Conservation (phyloP, 169 alveolate genomes). For the Eimeria necatrix region DNA sequence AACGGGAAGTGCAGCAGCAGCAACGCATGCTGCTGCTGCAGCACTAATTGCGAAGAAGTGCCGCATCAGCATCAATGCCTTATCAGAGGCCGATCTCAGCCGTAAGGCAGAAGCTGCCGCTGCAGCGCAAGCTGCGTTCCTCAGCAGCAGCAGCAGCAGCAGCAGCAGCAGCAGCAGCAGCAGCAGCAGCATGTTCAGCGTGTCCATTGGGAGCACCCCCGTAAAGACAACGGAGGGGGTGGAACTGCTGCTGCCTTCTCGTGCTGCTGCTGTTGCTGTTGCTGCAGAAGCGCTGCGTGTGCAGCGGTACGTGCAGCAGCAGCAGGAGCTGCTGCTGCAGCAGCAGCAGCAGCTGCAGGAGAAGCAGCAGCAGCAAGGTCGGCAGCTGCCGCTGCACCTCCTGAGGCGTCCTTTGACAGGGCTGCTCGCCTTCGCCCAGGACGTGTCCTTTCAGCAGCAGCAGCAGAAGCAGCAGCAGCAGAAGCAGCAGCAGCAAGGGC, state of each 20-base stretch:
- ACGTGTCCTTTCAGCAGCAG: background rate
- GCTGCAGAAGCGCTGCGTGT: constrained; percentile 50
- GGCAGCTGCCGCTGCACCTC: constrained; percentile 34
- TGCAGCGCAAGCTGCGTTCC: background rate
- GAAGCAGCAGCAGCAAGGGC: constrained; percentile 9
- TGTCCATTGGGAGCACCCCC: background rate
- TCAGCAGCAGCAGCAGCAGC: background rate
- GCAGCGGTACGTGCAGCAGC: background rate
- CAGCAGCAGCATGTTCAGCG: background rate
- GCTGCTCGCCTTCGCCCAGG: background rate
- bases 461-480: constrained; percentile 32
- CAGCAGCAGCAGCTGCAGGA: constrained; percentile 19
- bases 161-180: constrained; percentile 12
- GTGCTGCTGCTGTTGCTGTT: constrained; percentile 25
- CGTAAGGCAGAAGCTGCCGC: background rate
- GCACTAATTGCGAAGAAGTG: background rate
- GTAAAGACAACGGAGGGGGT: background rate
- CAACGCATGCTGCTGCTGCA: background rate
- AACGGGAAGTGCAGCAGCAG: constrained; percentile 12
- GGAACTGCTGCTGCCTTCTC: constrained; percentile 70
- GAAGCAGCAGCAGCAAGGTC: constrained; percentile 21
- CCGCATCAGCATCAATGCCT: background rate
- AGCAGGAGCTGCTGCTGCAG: too few species aligned
- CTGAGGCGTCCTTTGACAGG: constrained; percentile 10
- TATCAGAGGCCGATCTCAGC: constrained; percentile 6